Base-by-base conservation (phyloP, 1,139 yeast species). In the Suhomyces bolitotheri region DNA sequence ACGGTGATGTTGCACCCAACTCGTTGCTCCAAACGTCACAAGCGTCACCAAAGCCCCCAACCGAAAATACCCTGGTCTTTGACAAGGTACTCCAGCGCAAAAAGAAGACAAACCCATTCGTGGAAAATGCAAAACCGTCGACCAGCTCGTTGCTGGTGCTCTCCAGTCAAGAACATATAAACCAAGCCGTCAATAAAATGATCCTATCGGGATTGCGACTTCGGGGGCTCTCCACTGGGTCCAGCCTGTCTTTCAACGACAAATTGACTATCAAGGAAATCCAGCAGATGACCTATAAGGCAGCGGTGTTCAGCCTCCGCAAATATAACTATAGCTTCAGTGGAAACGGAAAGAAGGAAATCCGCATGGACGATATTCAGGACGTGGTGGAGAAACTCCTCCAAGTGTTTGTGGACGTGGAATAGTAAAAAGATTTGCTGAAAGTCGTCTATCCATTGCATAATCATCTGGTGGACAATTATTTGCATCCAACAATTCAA, bases 181-280 rank as follows among this genome's bases (percentile, higher is more conserved):
- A 59, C 35, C 58, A 53, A 35, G 65, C 66, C 8, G 53, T 67
- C 17, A 60, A 56, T 34, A 65, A 64, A 39, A 51, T 68, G 12
- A 61, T 69, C 5, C 50, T 64, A 7, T 66, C 74, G 5, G 76
- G 76, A 1, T 54, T 71, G 24, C 48, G 76, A 38, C 55, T 71
- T 16, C 53, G 76, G 30, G 76, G 76, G 1, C 52, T 71, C 25
- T 58, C 68, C 2, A 50, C 58, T 20, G 57, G 47, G 28, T 41
- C 50, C 34, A 47, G 41, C 26, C 49, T 46, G 13, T 47, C 62
- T 4, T 39, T 49, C 8, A 66, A 66, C 39, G 71, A 64, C 19
- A 62, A 54, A 34, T 43, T 69, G 11, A 57, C 64, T 22, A 56
- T 67, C 20, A 66, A 65, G 38, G 76, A 71, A 42, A 60, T 70